phyloP scores from a whole-genome alignment of 495 filamentous ascomycete genomes.

The Neurospora sp. region DNA sequence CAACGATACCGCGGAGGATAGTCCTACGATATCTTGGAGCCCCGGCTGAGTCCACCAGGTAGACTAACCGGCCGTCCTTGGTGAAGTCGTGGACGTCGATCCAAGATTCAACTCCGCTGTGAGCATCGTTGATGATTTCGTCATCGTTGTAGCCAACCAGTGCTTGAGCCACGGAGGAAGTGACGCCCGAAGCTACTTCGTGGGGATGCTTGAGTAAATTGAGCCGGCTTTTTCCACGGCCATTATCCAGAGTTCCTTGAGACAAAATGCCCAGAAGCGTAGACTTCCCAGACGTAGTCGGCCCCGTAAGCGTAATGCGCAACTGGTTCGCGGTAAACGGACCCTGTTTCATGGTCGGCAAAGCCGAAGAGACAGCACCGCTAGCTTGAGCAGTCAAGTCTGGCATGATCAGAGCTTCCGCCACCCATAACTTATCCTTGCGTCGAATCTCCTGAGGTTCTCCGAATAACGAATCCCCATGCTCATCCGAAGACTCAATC shows the following conservation, averaged over 20 bases:
- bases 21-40: slow-evolving; percentile 81
- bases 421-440: slow-evolving; percentile 67
- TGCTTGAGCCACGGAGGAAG: slow-evolving; percentile 87
- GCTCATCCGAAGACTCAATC: slow-evolving; percentile 18
- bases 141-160: slow-evolving; percentile 68
- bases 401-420: slow-evolving; percentile 56
- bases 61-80: slow-evolving; percentile 63
- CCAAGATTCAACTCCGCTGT: slow-evolving; percentile 83
- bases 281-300: slow-evolving; percentile 90
- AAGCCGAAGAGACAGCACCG: slow-evolving; percentile 1
- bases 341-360: slow-evolving; percentile 18
- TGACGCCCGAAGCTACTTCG: slow-evolving; percentile 82
- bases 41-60: slow-evolving; percentile 84
- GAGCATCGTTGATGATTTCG: slow-evolving; percentile 77
- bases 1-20: slow-evolving; percentile 75
- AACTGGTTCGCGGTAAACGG: slow-evolving; percentile 58
- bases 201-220: slow-evolving; percentile 89
- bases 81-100: slow-evolving; percentile 81
- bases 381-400: slow-evolving; percentile 18
- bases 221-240: slow-evolving; percentile 76
- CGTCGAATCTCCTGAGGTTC: slow-evolving; percentile 11
- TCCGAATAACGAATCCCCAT: neutral
- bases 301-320: slow-evolving; percentile 81
- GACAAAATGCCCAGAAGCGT: slow-evolving; percentile 82
- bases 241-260: slow-evolving; percentile 82